A percentile compares a stretch with the other conserved stretches of the same genome.
phyloP scores from a whole-genome alignment of 2,329 filamentous ascomycete genomes.

The Pestalotiopsis sp. region DNA sequence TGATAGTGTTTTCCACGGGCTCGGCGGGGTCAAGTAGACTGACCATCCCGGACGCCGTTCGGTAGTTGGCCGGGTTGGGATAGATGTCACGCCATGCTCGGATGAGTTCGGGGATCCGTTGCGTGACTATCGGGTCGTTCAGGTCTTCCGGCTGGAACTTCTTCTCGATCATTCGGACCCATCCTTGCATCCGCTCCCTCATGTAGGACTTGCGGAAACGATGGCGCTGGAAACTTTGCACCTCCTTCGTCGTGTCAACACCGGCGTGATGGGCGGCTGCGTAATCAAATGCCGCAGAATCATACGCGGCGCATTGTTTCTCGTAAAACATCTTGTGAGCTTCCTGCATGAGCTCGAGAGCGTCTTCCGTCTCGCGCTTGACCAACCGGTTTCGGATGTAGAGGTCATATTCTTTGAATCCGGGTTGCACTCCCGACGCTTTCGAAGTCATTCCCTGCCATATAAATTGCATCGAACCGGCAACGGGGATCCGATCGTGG shows the following conservation, averaged over 20 bases:
- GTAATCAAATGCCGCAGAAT: conserved; percentile 26
- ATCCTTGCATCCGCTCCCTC: conserved; percentile 33
- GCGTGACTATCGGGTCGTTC: conserved; percentile 14
- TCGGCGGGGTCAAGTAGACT: conserved; percentile 31
- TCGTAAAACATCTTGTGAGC: conserved; percentile 29
- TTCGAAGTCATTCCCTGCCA: conserved; percentile 61
- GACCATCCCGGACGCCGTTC: conserved; percentile 40
- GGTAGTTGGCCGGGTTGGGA: conserved; percentile 38
- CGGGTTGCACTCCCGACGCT: conserved; percentile 60
- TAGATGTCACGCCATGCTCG: conserved; percentile 51
- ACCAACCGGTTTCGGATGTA: conserved; percentile 47
- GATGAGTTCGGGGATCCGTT: conserved; percentile 44
- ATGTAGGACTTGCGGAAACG: conserved; percentile 30
- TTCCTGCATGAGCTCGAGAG: conserved; percentile 31
- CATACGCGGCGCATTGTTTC: conserved; percentile 25
- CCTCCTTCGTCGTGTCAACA: conserved; percentile 17
- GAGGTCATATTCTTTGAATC: conserved; percentile 54
- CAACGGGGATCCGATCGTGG: conserved; percentile 36
- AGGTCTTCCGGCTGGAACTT: conserved; percentile 14
- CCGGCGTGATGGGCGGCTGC: conserved; percentile 26
- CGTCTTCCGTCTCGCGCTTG: conserved; percentile 13
- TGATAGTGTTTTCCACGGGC: conserved; percentile 17
- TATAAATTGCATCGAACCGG: conserved; percentile 50
- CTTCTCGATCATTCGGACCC: conserved; percentile 25
- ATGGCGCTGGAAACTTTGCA: conserved; percentile 26